These are phyloP conservation scores for Hygrophila difformis DNA, from an alignment of 257 asterid species.

Conservation along the genomic window DNA sequence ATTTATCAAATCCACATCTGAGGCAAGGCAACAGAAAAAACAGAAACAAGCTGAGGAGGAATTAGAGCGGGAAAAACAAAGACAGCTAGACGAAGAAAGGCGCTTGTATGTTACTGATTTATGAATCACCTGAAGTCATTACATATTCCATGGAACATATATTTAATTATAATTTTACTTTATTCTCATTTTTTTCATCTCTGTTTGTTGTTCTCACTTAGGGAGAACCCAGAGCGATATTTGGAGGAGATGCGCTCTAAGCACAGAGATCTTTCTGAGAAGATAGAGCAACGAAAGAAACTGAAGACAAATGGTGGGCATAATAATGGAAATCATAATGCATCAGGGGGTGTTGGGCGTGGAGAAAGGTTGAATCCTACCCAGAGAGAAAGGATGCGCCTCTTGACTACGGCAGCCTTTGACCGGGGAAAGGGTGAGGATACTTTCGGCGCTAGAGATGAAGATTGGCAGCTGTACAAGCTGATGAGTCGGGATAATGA, in stretches of 20 bases:
- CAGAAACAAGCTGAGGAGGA: slow-evolving; percentile 87
- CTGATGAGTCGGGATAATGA: slow-evolving; percentile 89
- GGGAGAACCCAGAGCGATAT: slow-evolving; percentile 86
- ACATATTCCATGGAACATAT: neutral
- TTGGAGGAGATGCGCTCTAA: slow-evolving; percentile 82
- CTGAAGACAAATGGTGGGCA: slow-evolving; percentile 67
- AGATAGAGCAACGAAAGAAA: slow-evolving; percentile 78
- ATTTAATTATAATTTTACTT: neutral
- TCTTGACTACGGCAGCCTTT: slow-evolving; percentile 95
- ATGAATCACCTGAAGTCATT: neutral
- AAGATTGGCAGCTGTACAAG: slow-evolving; percentile 99
- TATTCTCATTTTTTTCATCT: too few species aligned
- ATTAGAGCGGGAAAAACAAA: slow-evolving; percentile 72
- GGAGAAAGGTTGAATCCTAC: slow-evolving; percentile 88
- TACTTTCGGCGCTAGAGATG: slow-evolving; percentile 86
- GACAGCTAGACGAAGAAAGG: slow-evolving; percentile 87
- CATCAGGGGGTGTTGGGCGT: slow-evolving; percentile 91
- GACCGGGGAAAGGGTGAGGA: slow-evolving; percentile 99
- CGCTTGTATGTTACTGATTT: slow-evolving; percentile 53
- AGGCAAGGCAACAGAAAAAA: slow-evolving; percentile 81
- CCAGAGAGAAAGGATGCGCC: slow-evolving; percentile 98
- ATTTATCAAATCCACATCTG: slow-evolving; percentile 72
- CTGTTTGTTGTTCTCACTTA: slow-evolving; percentile 17
- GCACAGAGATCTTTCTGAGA: slow-evolving; percentile 71
- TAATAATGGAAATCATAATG: slow-evolving; percentile 64